These are phyloP conservation scores for Daedalea quercina DNA, from an alignment of 768 basidiomycete genomes.

Conservation along the genomic window DNA sequence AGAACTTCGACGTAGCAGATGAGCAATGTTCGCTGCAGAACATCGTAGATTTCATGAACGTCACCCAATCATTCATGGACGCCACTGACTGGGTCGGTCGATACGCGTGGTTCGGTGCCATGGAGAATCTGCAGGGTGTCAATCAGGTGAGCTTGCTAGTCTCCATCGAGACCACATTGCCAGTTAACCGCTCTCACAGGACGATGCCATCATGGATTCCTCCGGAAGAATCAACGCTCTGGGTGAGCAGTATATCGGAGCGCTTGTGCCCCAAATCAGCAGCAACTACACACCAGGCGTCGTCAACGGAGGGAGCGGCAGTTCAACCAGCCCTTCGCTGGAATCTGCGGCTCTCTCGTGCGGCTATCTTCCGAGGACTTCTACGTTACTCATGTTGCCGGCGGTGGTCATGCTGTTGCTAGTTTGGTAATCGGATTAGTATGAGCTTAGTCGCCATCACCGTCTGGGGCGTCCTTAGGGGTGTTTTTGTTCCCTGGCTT, in stretches of 20 bases:
- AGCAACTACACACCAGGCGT: slow-evolving; percentile 16
- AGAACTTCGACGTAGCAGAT: slow-evolving; percentile 34
- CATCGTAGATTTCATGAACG: slow-evolving; percentile 40
- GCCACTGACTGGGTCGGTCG: slow-evolving; percentile 44
- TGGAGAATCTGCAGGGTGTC: slow-evolving; percentile 42
- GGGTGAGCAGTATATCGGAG: slow-evolving; percentile 42
- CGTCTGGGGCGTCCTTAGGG: too few relatives aligned
- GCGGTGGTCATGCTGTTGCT: too few relatives aligned
- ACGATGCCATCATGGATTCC: slow-evolving; percentile 36
- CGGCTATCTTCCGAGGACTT: not conserved
- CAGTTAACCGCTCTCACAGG: slow-evolving; percentile 20
- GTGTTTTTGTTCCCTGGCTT: too few relatives aligned
- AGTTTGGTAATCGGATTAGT: too few relatives aligned
- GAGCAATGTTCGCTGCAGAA: slow-evolving; percentile 41
- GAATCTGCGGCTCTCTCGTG: not conserved
- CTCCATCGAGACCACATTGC: not conserved
- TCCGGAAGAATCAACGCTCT: slow-evolving; percentile 40
- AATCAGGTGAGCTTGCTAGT: slow-evolving; percentile 35
- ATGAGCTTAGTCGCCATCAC: too few relatives aligned
- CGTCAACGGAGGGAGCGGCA: slow-evolving; percentile 16
- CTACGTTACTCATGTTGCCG: too few relatives aligned
- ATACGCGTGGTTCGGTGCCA: slow-evolving; percentile 57
- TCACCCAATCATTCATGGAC: slow-evolving; percentile 50
- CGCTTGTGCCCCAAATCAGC: slow-evolving; percentile 13
- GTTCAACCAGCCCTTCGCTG: not conserved